phyloP scores from a whole-genome alignment of 257 asterid genomes.

The Ehretia macrophylla region DNA sequence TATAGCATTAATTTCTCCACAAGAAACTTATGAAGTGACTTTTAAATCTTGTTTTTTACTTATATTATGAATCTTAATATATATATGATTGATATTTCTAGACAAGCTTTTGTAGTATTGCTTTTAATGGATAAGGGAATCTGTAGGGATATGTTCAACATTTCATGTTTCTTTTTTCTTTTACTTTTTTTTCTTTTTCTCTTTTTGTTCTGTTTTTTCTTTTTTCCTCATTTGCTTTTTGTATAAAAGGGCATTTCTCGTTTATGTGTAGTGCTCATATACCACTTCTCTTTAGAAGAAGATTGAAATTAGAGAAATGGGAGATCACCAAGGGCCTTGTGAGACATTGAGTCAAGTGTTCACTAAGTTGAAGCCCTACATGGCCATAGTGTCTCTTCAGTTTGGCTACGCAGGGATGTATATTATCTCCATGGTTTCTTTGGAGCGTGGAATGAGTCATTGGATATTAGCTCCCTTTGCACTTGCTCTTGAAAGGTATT shows the following conservation, averaged over 20 bases:
- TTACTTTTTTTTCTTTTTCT: background rate
- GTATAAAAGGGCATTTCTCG: constrained; percentile 29
- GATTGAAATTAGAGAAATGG: constrained; percentile 22
- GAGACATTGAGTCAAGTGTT: constrained; percentile 17
- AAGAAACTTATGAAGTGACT: too few species aligned
- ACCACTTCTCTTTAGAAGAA: background rate
- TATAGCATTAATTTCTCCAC: background rate
- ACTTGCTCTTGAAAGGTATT: constrained; percentile 52
- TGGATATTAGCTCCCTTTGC: constrained; percentile 90
- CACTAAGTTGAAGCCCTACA: constrained; percentile 53
- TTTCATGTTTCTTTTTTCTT: background rate
- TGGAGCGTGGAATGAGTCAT: constrained; percentile 73
- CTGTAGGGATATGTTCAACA: constrained; percentile 29
- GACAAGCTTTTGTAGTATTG: background rate
- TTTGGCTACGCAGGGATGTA: constrained; percentile 96
- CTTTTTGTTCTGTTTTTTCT: background rate
- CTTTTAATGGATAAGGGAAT: constrained; percentile 51
- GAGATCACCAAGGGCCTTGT: constrained; percentile 1
- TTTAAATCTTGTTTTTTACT: too few species aligned
- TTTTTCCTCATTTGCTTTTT: too few species aligned
- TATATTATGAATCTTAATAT: too few species aligned
- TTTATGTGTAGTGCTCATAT: background rate
- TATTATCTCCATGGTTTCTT: constrained; percentile 54
- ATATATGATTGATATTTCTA: background rate
- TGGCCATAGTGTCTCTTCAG: constrained; percentile 76